Percentiles rank a stretch among this genome's conserved stretches.
Conservation (phyloP, 106 monocot species). For the Dioscorea zingiberensis region DNA sequence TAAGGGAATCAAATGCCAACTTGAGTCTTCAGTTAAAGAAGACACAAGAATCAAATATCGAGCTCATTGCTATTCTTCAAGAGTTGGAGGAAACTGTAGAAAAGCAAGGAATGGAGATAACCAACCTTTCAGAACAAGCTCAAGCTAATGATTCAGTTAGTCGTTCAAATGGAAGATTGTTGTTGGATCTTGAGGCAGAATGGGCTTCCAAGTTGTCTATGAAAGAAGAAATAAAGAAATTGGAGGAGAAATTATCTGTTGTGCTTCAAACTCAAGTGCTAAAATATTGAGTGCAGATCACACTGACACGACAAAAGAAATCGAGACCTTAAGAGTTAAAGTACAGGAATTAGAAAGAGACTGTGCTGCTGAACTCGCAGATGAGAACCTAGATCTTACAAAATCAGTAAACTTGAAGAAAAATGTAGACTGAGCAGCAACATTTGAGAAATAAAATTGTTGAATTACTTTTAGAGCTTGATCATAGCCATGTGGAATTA, state of each 20-base stretch:
- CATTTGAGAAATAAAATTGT: constrained; percentile 50
- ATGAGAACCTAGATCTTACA: constrained; percentile 79
- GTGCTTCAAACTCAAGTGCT: constrained; percentile 14
- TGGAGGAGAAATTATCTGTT: constrained; percentile 27
- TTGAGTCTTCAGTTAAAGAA: constrained; percentile 65
- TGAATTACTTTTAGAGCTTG: constrained; percentile 40
- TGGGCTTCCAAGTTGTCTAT: constrained; percentile 25
- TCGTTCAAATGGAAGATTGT: neutral
- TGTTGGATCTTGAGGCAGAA: constrained; percentile 27
- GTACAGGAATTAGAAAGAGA: constrained; percentile 85
- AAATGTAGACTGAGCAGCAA: constrained; percentile 64
- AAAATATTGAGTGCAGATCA: constrained; percentile 2
- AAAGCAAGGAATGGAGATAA: constrained; percentile 61
- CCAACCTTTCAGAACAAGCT: constrained; percentile 24
- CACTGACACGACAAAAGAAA: constrained; percentile 31
- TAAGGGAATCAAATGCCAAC: constrained; percentile 65
- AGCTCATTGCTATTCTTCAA: constrained; percentile 85
- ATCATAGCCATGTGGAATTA: constrained; percentile 36
- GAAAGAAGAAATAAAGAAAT: constrained; percentile 43
- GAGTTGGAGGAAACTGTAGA: constrained; percentile 88
- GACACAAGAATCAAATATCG: constrained; percentile 87
- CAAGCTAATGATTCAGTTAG: constrained; percentile 8
- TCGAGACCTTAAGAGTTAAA: constrained; percentile 60
- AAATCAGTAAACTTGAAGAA: constrained; percentile 41
- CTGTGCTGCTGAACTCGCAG: constrained; percentile 89